Base-by-base conservation (phyloP, 2,329 filamentous ascomycete species). In the Westerdykella sp. region DNA sequence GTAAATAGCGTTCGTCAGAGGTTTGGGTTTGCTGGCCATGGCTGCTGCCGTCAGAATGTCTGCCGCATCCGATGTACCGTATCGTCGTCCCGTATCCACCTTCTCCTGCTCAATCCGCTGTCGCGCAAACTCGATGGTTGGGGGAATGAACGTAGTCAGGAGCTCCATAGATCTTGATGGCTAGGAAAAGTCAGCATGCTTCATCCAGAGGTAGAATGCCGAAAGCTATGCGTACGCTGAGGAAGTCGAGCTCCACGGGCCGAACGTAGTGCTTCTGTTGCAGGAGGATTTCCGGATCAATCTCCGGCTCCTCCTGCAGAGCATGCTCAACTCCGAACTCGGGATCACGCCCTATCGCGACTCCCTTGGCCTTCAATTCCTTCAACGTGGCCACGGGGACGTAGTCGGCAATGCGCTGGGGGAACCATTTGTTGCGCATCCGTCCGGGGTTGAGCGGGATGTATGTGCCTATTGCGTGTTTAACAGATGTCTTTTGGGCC, bases 351-450 rank as follows among this genome's bases (percentile, higher is more conserved):
- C 71, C 67, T 34, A 74, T 61, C 14, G 65, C 51, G 11, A 71
- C 62, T 22, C 73, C 69, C 48, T 70, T 68, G 4, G 65, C 50
- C 45, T 69, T 69, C 34, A 78, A 56, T 43, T 70, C 60, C 55
- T 71, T 69, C 37, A 73, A 46, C 47, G 75, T 70, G 32, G 60
- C 56, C 30, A 57, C 51, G 37, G 74, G 70, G 16, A 78, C 65
- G 60, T 80, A 80, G 56, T 74, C 69, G 48, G 77, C 77, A 48
- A 72, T 64, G 45, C 69, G 64, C 35, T 59, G 59, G 3, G 75
- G 76, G 50, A 73, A 78, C 72, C 72, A 78, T 42, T 63, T 60
- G 55, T 78, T 78, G 49, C 77, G 69, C 76, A 81, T 79, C 31
- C 68, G 64, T 16, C 76, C 73, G 13, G 66, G 60, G n/a, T 72